Conservation (phyloP, 169 alveolate genomes). For the Neospora caninum region DNA sequence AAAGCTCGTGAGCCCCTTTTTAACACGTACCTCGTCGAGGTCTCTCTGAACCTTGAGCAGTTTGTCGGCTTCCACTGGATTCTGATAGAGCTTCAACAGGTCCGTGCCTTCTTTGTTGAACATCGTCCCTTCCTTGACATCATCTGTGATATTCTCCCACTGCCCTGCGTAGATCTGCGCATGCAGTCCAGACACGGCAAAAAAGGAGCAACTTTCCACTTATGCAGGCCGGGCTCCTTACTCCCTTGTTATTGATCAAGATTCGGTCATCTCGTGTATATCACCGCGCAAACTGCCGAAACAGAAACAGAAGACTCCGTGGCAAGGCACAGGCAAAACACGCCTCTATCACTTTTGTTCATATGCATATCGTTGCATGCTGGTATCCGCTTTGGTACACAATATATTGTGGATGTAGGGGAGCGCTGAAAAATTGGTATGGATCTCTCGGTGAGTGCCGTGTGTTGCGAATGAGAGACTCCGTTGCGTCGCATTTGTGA, state of each 20-base stretch:
- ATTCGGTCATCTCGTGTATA: background rate
- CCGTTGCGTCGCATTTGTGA: too few species aligned
- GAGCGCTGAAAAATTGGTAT: background rate
- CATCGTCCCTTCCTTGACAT: slow-evolving; percentile 59
- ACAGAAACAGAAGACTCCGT: background rate
- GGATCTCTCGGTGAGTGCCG: background rate
- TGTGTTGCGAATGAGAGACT: too few species aligned
- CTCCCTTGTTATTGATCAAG: background rate
- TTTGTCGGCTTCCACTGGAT: slow-evolving; percentile 94
- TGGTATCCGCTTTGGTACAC: background rate
- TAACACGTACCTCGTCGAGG: slow-evolving; percentile 88
- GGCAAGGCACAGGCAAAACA: background rate
- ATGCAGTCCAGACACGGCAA: background rate
- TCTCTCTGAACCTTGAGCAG: slow-evolving; percentile 90
- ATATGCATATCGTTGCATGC: too few species aligned
- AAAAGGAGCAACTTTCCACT: background rate
- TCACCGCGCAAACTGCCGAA: background rate
- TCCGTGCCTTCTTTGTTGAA: slow-evolving; percentile 81
- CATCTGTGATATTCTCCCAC: slow-evolving; percentile 60
- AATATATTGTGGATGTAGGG: background rate
- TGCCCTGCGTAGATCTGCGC: slow-evolving; percentile 38
- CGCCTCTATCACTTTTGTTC: too few species aligned
- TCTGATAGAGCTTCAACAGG: slow-evolving; percentile 86
- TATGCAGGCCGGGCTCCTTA: background rate
- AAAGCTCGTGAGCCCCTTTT: background rate